Percentiles rank a stretch among this genome's conserved stretches.
Conservation (phyloP, 352 stramenopile genomes). For the Thalassiosira hispida region DNA sequence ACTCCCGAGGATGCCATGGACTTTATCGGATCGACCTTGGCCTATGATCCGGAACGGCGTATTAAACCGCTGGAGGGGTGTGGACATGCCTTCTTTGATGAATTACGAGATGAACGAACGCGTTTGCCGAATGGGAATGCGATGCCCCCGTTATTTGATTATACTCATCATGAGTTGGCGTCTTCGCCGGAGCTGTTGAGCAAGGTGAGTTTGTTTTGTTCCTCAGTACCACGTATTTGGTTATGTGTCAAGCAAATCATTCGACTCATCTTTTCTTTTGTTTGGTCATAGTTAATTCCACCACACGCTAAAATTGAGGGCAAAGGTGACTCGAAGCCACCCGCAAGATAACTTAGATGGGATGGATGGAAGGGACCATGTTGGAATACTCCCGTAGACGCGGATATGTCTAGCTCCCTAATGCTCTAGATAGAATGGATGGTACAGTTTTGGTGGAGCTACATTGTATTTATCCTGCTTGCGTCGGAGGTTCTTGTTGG, state of each 20-base stretch:
- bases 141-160: slow-evolving; percentile 91
- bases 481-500: not conserved
- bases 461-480: too few species aligned
- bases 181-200: slow-evolving; percentile 62
- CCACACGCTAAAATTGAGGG: slow-evolving; percentile 29
- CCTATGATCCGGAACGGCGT: slow-evolving; percentile 94
- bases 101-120: slow-evolving; percentile 89
- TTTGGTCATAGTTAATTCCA: slow-evolving; percentile 23
- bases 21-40: slow-evolving; percentile 95
- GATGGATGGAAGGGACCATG: not conserved
- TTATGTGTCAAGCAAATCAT: not conserved
- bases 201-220: slow-evolving; percentile 50
- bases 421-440: not conserved
- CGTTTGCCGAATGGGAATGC: slow-evolving; percentile 85
- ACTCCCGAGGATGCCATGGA: slow-evolving; percentile 96
- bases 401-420: not conserved
- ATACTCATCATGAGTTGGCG: slow-evolving; percentile 84
- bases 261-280: not conserved
- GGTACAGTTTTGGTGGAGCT: too few species aligned
- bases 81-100: slow-evolving; percentile 98
- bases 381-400: slow-evolving; percentile 1
- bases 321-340: slow-evolving; percentile 24
- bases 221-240: not conserved
- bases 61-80: slow-evolving; percentile 85
- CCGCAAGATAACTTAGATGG: slow-evolving; percentile 15